Evolutionary conservation across 345 rosid genomes (phyloP).

Genomic region (Arabidopsis thaliana): DNA sequence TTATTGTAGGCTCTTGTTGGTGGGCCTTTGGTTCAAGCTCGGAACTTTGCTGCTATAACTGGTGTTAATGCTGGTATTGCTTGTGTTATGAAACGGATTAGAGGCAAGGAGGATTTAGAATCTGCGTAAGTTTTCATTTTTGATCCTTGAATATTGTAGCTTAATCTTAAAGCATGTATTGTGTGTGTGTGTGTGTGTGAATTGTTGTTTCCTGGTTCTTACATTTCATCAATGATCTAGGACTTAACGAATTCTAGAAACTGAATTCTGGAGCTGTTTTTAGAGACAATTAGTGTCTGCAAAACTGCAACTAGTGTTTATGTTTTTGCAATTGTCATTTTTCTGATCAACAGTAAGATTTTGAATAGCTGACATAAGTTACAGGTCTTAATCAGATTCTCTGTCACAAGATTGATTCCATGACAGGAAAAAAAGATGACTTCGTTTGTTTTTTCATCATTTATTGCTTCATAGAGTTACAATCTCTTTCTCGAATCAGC

Average conservation of each 20-base stretch:
- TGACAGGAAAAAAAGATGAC: not conserved
- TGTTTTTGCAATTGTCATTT: conserved; percentile 26
- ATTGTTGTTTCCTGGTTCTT: conserved; percentile 13
- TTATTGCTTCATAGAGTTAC: not conserved
- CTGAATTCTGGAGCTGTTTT: not conserved
- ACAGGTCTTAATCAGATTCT: conserved; percentile 14
- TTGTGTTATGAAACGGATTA: conserved; percentile 78
- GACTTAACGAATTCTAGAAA: not conserved
- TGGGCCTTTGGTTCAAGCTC: conserved; percentile 93
- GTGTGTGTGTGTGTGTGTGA: conserved; percentile 24
- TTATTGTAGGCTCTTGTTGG: conserved; percentile 75
- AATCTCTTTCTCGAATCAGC: not conserved
- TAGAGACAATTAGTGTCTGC: not conserved
- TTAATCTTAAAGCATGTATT: conserved; percentile 1
- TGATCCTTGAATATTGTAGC: not conserved
- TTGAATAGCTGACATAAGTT: not conserved
- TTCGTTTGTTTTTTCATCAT: not conserved
- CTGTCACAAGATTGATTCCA: conserved; percentile 4
- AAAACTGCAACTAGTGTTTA: not conserved
- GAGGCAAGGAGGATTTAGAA: conserved; percentile 96
- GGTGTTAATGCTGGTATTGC: conserved; percentile 94
- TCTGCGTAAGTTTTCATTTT: conserved; percentile 60
- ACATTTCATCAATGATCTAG: not conserved
- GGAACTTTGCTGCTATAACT: conserved; percentile 92
- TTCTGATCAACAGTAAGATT: not conserved